Evolutionary conservation across 2,329 filamentous ascomycete species (phyloP), one percentile per base, ranked within the genome.

Genomic region (Clarireedia sp.): DNA sequence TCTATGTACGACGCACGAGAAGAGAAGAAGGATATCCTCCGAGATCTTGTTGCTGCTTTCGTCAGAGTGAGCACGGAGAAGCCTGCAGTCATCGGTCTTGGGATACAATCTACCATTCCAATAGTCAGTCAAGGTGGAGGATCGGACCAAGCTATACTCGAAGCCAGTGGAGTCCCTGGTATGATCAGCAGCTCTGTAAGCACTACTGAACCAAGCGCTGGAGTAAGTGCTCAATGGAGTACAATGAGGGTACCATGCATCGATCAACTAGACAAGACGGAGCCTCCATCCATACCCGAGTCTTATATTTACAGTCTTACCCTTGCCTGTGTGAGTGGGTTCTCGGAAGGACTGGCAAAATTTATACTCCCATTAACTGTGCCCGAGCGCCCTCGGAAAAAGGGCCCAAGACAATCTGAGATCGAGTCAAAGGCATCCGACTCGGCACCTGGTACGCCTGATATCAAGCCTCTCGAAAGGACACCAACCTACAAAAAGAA

Each of bases 1-100:
- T 78, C 82, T 6, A 75, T 87, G 16, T 97, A 90, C 63, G 92
- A 99, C 67, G 79, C 81, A 14, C 75, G 81, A 50, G 78, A 89
- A 44, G 85, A 81, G 3, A 82, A 86, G 63, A 92, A 86, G 63
- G 78, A 85, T 50, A 82, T 97, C 19, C 74, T 99, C 21, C 86
- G 88, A 64, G 87, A 90, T 56, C 77, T 96, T 58, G 86, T 94
- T 59, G 88, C 89, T 9, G 86, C 87, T 0, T 91, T 99, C 67
- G 94, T 97, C n/a, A 83, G 90, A 14, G 75, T 97, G 8, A 92
- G 92, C 54, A 90, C 90, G 0, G 94, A 99, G 67, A 96, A 90
- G 66, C 94, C 94, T 1, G 75, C 81, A 0, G 77, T 95, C 24
- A 97, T 99, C 59, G 94, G 94, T 0, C 80, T 97, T 3, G 86